Conservation (phyloP, 1,284 basidiomycete genomes). For the Ustilago xerochloae region DNA sequence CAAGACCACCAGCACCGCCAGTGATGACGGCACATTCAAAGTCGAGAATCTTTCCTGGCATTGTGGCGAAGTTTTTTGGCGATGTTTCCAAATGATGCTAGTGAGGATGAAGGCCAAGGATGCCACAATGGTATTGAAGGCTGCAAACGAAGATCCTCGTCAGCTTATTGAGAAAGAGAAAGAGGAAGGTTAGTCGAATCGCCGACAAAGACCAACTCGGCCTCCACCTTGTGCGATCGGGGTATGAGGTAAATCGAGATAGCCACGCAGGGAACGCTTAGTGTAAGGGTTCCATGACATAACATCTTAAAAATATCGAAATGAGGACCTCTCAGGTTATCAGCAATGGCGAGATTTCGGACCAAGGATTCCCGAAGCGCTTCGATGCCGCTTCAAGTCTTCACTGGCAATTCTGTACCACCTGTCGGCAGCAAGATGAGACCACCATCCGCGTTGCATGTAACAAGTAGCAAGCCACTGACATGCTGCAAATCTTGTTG, state of each 20-base stretch:
- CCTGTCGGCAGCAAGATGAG: neutral
- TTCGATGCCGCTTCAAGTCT: neutral
- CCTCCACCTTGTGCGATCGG: neutral
- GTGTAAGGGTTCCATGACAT: neutral
- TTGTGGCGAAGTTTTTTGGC: neutral
- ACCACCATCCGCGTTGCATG: no score
- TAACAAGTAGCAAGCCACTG: no score
- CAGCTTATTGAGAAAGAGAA: neutral
- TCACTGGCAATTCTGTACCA: neutral
- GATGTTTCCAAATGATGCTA: neutral
- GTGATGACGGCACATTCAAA: slow-evolving; percentile 64
- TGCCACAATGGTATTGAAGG: no score
- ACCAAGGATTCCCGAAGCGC: neutral
- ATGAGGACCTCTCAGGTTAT: neutral
- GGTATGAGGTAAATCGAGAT: neutral
- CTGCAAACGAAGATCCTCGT: no score
- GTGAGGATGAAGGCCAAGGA: neutral
- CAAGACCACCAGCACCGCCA: slow-evolving; percentile 57
- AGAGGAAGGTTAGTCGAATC: neutral
- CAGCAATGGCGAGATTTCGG: neutral
- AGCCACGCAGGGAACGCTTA: no score
- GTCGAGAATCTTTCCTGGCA: slow-evolving; percentile 49
- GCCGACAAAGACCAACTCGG: neutral
- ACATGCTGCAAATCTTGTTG: no score
- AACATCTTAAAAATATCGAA: neutral